A percentile compares a stretch with the other conserved stretches of the same genome.
Conservation (phyloP, 2,329 filamentous ascomycete genomes). For the Penicillium rolfsii region DNA sequence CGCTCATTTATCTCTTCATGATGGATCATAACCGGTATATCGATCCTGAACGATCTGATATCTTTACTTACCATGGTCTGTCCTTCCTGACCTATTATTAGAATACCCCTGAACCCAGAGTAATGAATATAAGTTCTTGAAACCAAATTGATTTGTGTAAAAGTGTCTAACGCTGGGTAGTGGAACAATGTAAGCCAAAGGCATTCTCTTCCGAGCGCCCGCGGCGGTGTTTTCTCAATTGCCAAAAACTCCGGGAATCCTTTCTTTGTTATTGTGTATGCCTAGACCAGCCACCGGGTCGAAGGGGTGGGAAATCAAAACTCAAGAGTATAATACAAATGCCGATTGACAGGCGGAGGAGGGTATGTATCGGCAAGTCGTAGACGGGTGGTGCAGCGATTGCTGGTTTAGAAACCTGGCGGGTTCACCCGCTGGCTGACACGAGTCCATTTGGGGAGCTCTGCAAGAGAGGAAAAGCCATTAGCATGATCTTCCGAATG, state of each 20-base stretch:
- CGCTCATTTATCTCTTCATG: neutral
- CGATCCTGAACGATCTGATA: conserved; percentile 16
- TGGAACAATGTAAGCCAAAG: conserved; percentile 29
- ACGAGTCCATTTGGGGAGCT: conserved; percentile 90
- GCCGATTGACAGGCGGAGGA: conserved; percentile 7
- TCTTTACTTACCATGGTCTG: conserved; percentile 18
- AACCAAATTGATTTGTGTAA: conserved; percentile 24
- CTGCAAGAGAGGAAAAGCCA: conserved; percentile 48
- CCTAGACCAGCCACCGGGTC: conserved; percentile 14
- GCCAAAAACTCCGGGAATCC: conserved; percentile 41
- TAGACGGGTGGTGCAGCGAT: conserved; percentile 11
- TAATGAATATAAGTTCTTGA: conserved; percentile 10
- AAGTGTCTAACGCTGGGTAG: conserved; percentile 31
- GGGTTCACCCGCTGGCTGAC: conserved; percentile 93
- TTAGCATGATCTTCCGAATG: neutral
- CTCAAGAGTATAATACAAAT: conserved; percentile 38
- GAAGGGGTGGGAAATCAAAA: conserved; percentile 6
- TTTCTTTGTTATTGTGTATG: conserved; percentile 31
- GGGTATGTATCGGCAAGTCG: conserved; percentile 11
- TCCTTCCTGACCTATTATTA: conserved; percentile 19
- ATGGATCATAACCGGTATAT: conserved; percentile 3
- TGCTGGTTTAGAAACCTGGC: conserved; percentile 73
- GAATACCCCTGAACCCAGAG: conserved; percentile 3
- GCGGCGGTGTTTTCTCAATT: conserved; percentile 31
- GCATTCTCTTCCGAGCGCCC: conserved; percentile 17